Base-by-base conservation (phyloP, 2,329 filamentous ascomycete species). In the Ilyonectria robusta region DNA sequence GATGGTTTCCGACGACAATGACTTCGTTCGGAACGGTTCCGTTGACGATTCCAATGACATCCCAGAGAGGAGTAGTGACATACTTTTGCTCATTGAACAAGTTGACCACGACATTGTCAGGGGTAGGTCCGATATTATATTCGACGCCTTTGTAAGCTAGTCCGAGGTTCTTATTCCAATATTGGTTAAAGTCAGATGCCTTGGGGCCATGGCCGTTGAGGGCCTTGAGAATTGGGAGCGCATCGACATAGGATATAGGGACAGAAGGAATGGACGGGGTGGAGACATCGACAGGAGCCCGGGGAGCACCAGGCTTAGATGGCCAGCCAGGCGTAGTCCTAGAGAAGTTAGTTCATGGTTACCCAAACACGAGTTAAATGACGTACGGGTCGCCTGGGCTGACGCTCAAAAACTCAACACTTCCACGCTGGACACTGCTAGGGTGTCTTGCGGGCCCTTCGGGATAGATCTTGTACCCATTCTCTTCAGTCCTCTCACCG, bases 11-110 rank as follows among this genome's bases (percentile, higher is more conserved):
- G 35, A 98, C 83, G 4, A 99, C 87, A 51, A 99, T 85, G 1
- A 97, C 94, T 76, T 98, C 94, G 74, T 97, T 91, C 0, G 90
- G 85, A 40, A 96, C 89, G 0, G 92, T 93, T 10, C 95, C 96
- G 75, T 97, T 97, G 78, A 99, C 93, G 51, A 96, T 85, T 50
- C 95, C 95, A 70, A 98, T 95, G 2, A 96, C 93, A 77, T 99
- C 92, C 94, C 94, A 97, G 59, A 95, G 84, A 4, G 93, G 92
- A 0, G 92, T 96, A 1, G 88, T 95, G 15, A 90, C 89, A 76
- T 97, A 96, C 51, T 94, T 89, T 81, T 97, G 94, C 75, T 94
- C 85, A 75, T 95, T 97, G 76, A 88, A 86, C 46, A 93, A 86
- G 76, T 94, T 94, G 61, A 96, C 83, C 1, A 89, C 89, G 2